Conservation (phyloP, 306 rosid species). For the Cucumis melo region DNA sequence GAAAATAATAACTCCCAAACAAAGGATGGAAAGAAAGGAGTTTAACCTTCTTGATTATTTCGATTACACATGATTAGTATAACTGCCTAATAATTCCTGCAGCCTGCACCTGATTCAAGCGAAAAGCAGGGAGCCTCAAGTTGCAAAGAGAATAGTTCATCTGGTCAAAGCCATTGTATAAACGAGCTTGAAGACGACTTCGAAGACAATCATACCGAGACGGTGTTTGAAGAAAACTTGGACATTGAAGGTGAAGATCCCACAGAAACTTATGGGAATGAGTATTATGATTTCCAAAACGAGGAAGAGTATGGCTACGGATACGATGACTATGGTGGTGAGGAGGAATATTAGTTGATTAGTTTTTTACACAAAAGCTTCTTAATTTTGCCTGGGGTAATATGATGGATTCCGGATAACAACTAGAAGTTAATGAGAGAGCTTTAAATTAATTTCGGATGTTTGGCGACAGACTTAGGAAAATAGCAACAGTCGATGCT, state of each 20-base stretch:
- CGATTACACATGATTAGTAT: not conserved
- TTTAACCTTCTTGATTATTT: not conserved
- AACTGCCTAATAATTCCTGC: not conserved
- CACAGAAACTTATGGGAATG: not conserved
- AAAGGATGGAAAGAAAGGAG: not conserved
- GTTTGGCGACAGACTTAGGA: not conserved
- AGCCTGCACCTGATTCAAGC: conserved; percentile 4
- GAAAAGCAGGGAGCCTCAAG: not conserved
- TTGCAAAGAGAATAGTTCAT: not conserved
- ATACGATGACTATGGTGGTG: not conserved
- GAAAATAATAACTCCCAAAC: not conserved
- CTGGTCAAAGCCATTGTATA: not conserved
- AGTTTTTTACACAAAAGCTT: not conserved
- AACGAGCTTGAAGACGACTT: not conserved
- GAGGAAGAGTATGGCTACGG: not conserved
- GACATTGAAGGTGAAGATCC: conserved; percentile 1
- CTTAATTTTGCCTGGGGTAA: not conserved
- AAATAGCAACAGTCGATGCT: not conserved
- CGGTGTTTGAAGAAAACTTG: not conserved
- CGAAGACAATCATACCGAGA: not conserved
- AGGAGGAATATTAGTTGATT: not conserved
- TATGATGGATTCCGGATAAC: not conserved
- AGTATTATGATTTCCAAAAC: not conserved
- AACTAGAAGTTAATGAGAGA: not conserved
- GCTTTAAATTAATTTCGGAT: not conserved